Evolutionary conservation across 495 filamentous ascomycete genomes (phyloP).

Genomic region (Hapsidospora chrysogenum): DNA sequence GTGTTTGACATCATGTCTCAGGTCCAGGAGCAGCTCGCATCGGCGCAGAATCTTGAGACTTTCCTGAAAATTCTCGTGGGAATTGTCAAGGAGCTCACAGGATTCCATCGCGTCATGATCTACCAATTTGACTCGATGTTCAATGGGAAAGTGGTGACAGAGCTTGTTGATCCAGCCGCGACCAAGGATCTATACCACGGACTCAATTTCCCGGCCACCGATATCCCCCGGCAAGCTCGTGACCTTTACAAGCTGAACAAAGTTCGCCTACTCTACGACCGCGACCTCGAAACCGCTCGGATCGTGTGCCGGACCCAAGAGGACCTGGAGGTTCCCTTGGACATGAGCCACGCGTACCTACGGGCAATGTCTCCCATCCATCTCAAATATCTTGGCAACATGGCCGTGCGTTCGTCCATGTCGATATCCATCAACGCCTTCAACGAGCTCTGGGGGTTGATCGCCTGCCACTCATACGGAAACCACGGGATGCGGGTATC

Average conservation of each 20-base stretch:
- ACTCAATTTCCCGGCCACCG: slow-evolving; percentile 78
- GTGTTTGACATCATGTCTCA: slow-evolving; percentile 87
- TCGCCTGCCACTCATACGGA: slow-evolving; percentile 77
- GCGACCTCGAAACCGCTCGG: slow-evolving; percentile 58
- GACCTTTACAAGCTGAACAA: slow-evolving; percentile 72
- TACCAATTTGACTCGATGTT: slow-evolving; percentile 78
- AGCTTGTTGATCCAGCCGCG: slow-evolving; percentile 63
- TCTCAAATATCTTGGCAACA: slow-evolving; percentile 78
- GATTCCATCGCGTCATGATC: slow-evolving; percentile 86
- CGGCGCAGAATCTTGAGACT: slow-evolving; percentile 44
- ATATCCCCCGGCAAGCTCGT: slow-evolving; percentile 76
- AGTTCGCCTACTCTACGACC: slow-evolving; percentile 61
- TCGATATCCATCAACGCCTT: slow-evolving; percentile 86
- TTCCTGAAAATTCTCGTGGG: slow-evolving; percentile 63
- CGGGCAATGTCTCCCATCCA: slow-evolving; percentile 86
- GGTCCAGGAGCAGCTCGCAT: slow-evolving; percentile 62
- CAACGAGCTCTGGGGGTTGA: slow-evolving; percentile 74
- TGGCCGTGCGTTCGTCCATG: slow-evolving; percentile 84
- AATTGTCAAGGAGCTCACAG: slow-evolving; percentile 75
- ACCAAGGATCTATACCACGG: slow-evolving; percentile 82
- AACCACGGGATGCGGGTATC: slow-evolving; percentile 69
- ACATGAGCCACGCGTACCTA: slow-evolving; percentile 74
- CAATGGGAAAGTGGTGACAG: slow-evolving; percentile 78
- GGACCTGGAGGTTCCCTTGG: slow-evolving; percentile 63
- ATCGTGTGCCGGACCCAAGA: slow-evolving; percentile 65